These are phyloP conservation scores for Coleophoma crateriformis DNA, from an alignment of 2,329 filamentous ascomycete genomes.

Conservation along the genomic window DNA sequence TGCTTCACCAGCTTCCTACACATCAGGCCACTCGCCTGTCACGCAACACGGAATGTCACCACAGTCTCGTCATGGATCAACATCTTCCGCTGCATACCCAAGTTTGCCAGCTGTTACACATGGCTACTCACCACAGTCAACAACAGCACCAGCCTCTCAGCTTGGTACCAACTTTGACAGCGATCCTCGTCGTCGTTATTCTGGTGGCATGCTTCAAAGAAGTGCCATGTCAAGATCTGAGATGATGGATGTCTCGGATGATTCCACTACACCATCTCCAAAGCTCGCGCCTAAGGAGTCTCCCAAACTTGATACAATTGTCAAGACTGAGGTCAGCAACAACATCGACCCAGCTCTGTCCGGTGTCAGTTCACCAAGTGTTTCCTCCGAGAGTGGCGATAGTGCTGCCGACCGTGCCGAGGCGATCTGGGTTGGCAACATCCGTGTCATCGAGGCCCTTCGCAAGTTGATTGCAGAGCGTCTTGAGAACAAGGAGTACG, in stretches of 20 bases:
- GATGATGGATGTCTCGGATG: constrained; percentile 23
- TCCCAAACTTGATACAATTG: constrained; percentile 30
- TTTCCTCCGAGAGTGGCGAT: constrained; percentile 46
- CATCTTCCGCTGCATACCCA: constrained; percentile 64
- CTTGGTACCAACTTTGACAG: constrained; percentile 63
- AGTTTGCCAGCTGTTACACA: constrained; percentile 66
- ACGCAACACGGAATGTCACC: constrained; percentile 57
- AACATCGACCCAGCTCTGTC: constrained; percentile 28
- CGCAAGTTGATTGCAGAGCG: constrained; percentile 52
- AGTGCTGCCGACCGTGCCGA: constrained; percentile 52
- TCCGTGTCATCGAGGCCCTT: constrained; percentile 58
- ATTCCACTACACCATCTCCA: constrained; percentile 18
- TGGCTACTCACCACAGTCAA: constrained; percentile 62
- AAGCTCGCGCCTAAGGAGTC: constrained; percentile 10
- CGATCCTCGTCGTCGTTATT: constrained; percentile 59
- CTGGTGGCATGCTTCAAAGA: constrained; percentile 61
- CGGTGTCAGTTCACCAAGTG: constrained; percentile 47
- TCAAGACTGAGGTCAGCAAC: constrained; percentile 29
- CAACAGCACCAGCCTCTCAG: constrained; percentile 60
- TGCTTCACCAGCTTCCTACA: constrained; percentile 66
- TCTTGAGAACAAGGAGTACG: constrained; percentile 51
- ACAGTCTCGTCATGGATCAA: constrained; percentile 53
- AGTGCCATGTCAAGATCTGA: constrained; percentile 36
- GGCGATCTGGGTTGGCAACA: constrained; percentile 61
- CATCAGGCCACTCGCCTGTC: constrained; percentile 36